Percentiles rank a stretch among this genome's conserved stretches.
phyloP scores from a whole-genome alignment of 208 protist species.

The Balamuthia mandrillaris region DNA sequence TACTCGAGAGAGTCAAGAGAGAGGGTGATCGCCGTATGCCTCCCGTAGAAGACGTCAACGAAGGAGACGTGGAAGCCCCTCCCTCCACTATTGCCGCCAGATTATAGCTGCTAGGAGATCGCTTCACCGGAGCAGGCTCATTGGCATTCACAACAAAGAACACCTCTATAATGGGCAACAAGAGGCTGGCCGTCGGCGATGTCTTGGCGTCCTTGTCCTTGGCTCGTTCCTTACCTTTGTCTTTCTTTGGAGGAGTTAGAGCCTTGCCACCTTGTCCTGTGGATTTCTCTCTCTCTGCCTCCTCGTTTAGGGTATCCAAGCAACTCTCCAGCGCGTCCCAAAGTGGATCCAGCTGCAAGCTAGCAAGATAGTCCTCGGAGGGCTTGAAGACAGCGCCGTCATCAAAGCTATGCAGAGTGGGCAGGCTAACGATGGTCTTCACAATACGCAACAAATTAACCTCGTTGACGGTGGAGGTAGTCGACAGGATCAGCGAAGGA shows the following conservation, averaged over 20 bases:
- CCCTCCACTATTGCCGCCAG: background rate
- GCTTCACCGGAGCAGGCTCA: slow-evolving; percentile 18
- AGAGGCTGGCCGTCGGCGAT: slow-evolving; percentile 33
- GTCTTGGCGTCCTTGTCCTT: background rate
- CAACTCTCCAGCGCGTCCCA: slow-evolving; percentile 35
- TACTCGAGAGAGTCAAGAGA: background rate
- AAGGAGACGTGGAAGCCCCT: background rate
- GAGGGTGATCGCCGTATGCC: background rate
- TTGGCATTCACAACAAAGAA: slow-evolving; percentile 44
- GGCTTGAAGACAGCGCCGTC: too few relatives aligned
- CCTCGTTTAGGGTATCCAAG: slow-evolving; percentile 25
- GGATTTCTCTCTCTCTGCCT: background rate
- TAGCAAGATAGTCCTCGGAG: background rate
- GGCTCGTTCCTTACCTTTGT: background rate
- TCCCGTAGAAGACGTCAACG: background rate
- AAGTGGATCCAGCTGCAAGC: background rate
- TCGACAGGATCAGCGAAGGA: slow-evolving; percentile 39
- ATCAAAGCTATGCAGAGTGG: too few relatives aligned
- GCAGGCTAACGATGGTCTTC: slow-evolving; percentile 24
- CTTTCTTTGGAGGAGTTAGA: background rate
- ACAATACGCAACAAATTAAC: slow-evolving; percentile 35
- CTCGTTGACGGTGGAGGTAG: slow-evolving; percentile 13
- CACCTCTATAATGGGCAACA: slow-evolving; percentile 38
- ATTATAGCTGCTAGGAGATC: background rate
- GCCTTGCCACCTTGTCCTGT: background rate